A percentile compares a stretch with the other conserved stretches of the same genome.
These are phyloP conservation scores for Pythium apleroticum DNA, from an alignment of 352 stramenopile genomes.

Conservation along the genomic window DNA sequence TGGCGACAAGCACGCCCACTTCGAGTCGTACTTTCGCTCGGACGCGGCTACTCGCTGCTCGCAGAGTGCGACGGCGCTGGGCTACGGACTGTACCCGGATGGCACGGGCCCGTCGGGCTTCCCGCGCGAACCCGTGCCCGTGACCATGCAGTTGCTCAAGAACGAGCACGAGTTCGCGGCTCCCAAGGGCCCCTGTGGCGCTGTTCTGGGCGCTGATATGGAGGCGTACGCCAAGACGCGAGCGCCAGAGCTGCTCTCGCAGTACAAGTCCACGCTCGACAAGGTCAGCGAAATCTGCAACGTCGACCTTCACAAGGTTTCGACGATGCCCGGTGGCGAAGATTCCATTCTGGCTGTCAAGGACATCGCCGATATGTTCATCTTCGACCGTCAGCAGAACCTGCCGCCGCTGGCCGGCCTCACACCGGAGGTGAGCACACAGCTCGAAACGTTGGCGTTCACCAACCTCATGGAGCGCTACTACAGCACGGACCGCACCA, in stretches of 20 bases:
- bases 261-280: conserved; percentile 57
- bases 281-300: conserved; percentile 58
- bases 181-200: conserved; percentile 70
- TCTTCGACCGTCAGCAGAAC: conserved; percentile 70
- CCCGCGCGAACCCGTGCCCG: conserved; percentile 66
- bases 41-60: conserved; percentile 79
- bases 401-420: conserved; percentile 56
- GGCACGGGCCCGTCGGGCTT: conserved; percentile 70
- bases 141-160: conserved; percentile 82
- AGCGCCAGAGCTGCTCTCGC: conserved; percentile 52
- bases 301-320: conserved; percentile 56
- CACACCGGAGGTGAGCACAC: conserved; percentile 45
- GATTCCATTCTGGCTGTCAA: conserved; percentile 79
- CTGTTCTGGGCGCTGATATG: conserved; percentile 50
- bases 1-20: conserved; percentile 70
- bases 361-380: conserved; percentile 83
- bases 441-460: conserved; percentile 73
- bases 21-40: conserved; percentile 85
- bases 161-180: conserved; percentile 87
- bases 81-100: conserved; percentile 80
- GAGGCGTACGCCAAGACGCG: conserved; percentile 55
- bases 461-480: conserved; percentile 86
- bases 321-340: conserved; percentile 56
- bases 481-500: conserved; percentile 71
- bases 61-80: conserved; percentile 73